phyloP scores from a whole-genome alignment of 1,139 yeast genomes.

The Candida pseudoviswanathii region DNA sequence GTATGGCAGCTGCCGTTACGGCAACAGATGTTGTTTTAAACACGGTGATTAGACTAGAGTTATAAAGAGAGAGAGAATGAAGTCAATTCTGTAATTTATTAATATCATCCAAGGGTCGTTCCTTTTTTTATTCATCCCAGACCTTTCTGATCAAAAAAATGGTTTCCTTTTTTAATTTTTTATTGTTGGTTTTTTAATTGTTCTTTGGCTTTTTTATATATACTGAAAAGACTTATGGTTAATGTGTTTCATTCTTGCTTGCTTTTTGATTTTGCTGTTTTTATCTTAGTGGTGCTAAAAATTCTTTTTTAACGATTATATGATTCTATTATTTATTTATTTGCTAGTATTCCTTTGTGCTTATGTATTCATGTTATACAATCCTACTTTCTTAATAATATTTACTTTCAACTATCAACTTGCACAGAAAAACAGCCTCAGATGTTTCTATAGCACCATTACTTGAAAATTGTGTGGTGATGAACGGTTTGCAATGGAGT shows the following conservation, averaged over 20 bases:
- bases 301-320: neutral
- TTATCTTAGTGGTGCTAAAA: neutral
- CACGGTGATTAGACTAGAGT: slow-evolving; percentile 50
- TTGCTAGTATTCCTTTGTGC: neutral
- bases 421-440: slow-evolving; percentile 29
- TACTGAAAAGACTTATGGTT: neutral
- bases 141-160: neutral
- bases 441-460: slow-evolving; percentile 28
- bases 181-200: neutral
- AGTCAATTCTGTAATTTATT: slow-evolving; percentile 2
- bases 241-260: neutral
- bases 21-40: slow-evolving; percentile 88
- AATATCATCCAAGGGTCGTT: neutral
- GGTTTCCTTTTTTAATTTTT: neutral
- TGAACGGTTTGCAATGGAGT: slow-evolving; percentile 28
- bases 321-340: slow-evolving; percentile 4
- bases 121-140: neutral
- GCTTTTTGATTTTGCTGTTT: neutral
- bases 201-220: neutral
- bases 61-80: slow-evolving; percentile 1
- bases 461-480: slow-evolving; percentile 29
- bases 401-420: neutral
- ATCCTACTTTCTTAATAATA: neutral
- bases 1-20: slow-evolving; percentile 83
- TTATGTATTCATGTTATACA: slow-evolving; percentile 1